Base-by-base conservation (phyloP, 2,329 filamentous ascomycete species). In the Aspergillus sp. region DNA sequence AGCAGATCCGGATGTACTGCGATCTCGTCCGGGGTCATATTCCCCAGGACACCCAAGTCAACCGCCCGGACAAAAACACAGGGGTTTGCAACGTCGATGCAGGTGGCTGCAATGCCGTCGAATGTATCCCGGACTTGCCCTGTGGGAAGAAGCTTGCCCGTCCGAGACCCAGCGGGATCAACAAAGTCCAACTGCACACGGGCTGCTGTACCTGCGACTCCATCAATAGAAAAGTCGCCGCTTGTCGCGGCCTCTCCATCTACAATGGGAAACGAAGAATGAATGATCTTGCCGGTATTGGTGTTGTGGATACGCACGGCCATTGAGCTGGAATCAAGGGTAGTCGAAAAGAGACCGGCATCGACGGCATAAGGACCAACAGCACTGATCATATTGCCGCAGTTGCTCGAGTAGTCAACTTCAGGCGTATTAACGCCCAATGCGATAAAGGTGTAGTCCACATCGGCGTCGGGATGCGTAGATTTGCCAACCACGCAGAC, bases 391-490 rank as follows among this genome's bases (percentile, higher is more conserved):
- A 89, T 85, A 62, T 88, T 88, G n/a, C 85, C 85, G 60, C 85
- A 88, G 57, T 88, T 89, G 20, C 84, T 81, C 0, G 82, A 80
- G 57, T 80, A 77, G 58, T 88, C 85, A 2, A 89, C 74, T 27
- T 71, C 67, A 4, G 71, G 70, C 55, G 83, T 75, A 45, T 77
- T 77, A 46, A 88, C 77, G 2, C 84, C 84, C 5, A 88, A 71
- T 35, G 83, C 81, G 1, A 84, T 79, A 60, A 89, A 89, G 0
- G 84, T 89, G 59, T 84, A 88, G 50, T 86, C 81, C 10, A 88
- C 73, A 53, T 87, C 79, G 0, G 75, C 76, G 22, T 74, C 75
- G 0, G 63, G 50, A 13, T 73, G 68, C 2, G 65, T 60, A 2
- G 81, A 74, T 1, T 70, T 69, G 2, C 76, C 77, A 1, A 90